phyloP scores from a whole-genome alignment of 1,284 basidiomycete genomes.

The Ceratobasidium sp. region DNA sequence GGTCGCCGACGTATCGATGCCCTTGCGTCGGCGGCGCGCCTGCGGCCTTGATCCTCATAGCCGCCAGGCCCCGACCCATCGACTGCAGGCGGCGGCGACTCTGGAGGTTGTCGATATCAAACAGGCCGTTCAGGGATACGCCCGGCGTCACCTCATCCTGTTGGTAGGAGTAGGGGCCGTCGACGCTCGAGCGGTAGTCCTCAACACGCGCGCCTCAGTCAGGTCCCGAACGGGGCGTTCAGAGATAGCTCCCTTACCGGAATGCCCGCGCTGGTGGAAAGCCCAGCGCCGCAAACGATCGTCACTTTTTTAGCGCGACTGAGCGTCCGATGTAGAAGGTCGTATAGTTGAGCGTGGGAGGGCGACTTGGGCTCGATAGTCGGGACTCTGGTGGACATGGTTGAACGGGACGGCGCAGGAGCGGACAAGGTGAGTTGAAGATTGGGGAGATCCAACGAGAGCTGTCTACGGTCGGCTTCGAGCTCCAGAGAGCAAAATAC shows the following conservation, averaged over 20 bases:
- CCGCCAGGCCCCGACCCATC: neutral
- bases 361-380: too few relatives aligned
- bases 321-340: neutral
- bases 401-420: too few relatives aligned
- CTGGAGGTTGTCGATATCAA: constrained; percentile 1
- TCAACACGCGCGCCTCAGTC: neutral
- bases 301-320: constrained; percentile 4
- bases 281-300: constrained; percentile 20
- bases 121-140: neutral
- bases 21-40: neutral
- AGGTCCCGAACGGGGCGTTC: too few relatives aligned
- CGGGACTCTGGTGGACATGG: too few relatives aligned
- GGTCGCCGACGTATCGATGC: constrained; percentile 16
- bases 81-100: neutral
- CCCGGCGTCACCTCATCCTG: neutral
- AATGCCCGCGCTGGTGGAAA: constrained; percentile 36
- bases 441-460: too few relatives aligned
- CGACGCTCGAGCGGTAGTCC: constrained; percentile 19
- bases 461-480: too few relatives aligned
- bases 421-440: too few relatives aligned
- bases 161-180: neutral
- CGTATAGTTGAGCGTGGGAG: neutral
- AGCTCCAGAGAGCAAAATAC: too few relatives aligned
- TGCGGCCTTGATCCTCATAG: neutral
- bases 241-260: constrained; percentile 12